These are phyloP conservation scores for Rhexocercosporidium sp. DNA, from an alignment of 2,329 filamentous ascomycete species.

Conservation along the genomic window DNA sequence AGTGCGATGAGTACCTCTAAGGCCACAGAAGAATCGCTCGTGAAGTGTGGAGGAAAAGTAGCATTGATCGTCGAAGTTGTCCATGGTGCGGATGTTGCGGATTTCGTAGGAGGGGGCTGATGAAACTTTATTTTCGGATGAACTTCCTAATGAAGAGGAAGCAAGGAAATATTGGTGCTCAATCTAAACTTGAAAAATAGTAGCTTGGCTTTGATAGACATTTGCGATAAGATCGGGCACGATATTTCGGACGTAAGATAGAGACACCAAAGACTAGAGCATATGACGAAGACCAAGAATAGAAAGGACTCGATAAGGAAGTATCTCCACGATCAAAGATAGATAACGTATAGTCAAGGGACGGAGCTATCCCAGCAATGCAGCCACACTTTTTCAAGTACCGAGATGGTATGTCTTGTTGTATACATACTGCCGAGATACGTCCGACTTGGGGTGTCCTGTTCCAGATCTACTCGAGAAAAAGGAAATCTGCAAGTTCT, in stretches of 20 bases:
- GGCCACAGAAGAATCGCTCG: not conserved
- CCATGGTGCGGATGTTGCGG: not conserved
- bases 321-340: not conserved
- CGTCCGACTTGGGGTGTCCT: not conserved
- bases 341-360: not conserved
- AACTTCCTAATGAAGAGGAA: not conserved
- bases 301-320: not conserved
- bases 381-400: not conserved
- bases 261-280: not conserved
- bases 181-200: not conserved
- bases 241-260: not conserved
- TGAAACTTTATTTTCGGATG: not conserved
- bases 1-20: not conserved
- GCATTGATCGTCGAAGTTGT: not conserved
- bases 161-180: not conserved
- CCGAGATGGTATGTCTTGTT: not conserved
- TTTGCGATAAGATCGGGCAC: not conserved
- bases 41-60: not conserved
- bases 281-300: not conserved
- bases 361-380: not conserved
- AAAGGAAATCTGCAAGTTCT: not conserved
- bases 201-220: not conserved
- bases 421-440: not conserved
- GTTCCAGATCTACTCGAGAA: not conserved
- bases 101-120: not conserved